Evolutionary conservation across 768 basidiomycete species (phyloP), one percentile per base, ranked within the genome.

Genomic region (Podaxis sp.): DNA sequence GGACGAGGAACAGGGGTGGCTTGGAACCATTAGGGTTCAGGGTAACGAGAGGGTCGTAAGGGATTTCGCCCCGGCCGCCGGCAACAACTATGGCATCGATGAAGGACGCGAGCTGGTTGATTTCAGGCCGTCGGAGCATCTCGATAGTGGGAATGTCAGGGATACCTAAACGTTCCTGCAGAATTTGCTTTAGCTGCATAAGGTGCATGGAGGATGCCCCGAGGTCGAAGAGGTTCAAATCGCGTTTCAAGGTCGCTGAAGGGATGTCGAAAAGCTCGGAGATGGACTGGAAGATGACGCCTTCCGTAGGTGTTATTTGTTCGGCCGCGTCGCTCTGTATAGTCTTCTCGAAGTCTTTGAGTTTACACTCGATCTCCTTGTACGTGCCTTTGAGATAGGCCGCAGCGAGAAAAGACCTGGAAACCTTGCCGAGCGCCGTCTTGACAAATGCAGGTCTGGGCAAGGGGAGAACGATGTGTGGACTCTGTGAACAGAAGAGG

Each of bases 141-240:
- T 60, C 59, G 6, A 60, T 60, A 12, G 51, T 60, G 24, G 59
- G 59, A 36, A 60, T 52, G 12, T 60, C 59, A 5, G 59, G 33
- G 11, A 60, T 60, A 15, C 51, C 22, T 9, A 60, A 36, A 33
- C 59, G 59, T 17, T 60, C 59, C 22, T 60, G 59, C 4, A 60
- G 59, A 39, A 52, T 49, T 12, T 60, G 59, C 38, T 52, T 60
- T 6, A 60, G 51, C 52, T 52, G 59, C 26, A 52, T 60, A 22
- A 60, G 19, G 24, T 60, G 59, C 59, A 60, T 60, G 26, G 59
- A 60, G n/a, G 59, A 60, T 9, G 59, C 59, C 6, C 59, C 59
- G 19, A 60, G 59, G 26, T 60, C 59, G 26, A 60, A 60, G 6
- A 60, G 49, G 22, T 36, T 60, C 59, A 52, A 52, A n/a, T 52